These are phyloP conservation scores for Ganoderma lingzhi DNA, from an alignment of 1,284 basidiomycete genomes.

Conservation along the genomic window DNA sequence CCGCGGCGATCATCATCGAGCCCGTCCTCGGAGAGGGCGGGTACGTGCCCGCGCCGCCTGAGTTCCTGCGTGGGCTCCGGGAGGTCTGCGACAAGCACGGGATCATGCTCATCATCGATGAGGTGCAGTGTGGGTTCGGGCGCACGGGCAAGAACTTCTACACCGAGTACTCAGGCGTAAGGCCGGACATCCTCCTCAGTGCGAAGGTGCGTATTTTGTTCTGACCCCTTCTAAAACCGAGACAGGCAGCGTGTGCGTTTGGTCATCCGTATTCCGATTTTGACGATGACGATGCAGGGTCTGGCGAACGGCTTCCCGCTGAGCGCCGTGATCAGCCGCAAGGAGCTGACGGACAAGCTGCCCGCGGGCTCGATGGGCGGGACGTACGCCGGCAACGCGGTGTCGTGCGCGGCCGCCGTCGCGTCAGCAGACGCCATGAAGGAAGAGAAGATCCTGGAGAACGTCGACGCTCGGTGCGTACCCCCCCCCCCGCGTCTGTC, in stretches of 20 bases:
- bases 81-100: slow-evolving; percentile 88
- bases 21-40: slow-evolving; percentile 95
- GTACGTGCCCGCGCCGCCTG: slow-evolving; percentile 88
- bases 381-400: slow-evolving; percentile 91
- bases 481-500: slow-evolving; percentile 5
- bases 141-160: slow-evolving; percentile 90
- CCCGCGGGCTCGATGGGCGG: slow-evolving; percentile 88
- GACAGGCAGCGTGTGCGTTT: too few species aligned
- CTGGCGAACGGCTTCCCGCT: slow-evolving; percentile 95
- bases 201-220: slow-evolving; percentile 70
- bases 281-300: slow-evolving; percentile 55
- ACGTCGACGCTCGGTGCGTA: slow-evolving; percentile 74
- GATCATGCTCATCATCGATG: slow-evolving; percentile 86
- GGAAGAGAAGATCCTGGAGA: slow-evolving; percentile 81
- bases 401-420: slow-evolving; percentile 87
- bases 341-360: slow-evolving; percentile 85
- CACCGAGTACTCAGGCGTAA: slow-evolving; percentile 81
- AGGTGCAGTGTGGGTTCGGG: slow-evolving; percentile 92
- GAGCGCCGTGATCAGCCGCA: slow-evolving; percentile 84
- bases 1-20: slow-evolving; percentile 93
- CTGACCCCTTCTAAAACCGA: too few species aligned
- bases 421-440: slow-evolving; percentile 83
- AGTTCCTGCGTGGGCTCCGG: slow-evolving; percentile 84
- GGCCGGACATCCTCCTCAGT: slow-evolving; percentile 89
- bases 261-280: not conserved